Evolutionary conservation across 208 protist species (phyloP).

Genomic region (Wallacemonas sp.): DNA sequence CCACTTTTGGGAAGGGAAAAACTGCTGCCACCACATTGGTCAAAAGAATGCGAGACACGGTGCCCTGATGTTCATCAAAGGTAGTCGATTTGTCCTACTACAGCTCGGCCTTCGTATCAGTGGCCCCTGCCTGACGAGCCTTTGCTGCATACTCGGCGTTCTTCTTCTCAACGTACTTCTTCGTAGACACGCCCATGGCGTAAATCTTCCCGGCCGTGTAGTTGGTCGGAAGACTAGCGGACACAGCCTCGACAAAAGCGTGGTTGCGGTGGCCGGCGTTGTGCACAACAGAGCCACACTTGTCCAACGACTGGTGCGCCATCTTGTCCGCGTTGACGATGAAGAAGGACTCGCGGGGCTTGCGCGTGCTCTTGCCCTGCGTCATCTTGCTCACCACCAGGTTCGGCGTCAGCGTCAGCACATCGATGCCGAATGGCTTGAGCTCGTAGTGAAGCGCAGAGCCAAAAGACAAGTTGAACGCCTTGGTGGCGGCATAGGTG

Average conservation of each 20-base stretch:
- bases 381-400: slow-evolving; percentile 85
- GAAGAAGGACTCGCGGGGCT: slow-evolving; percentile 69
- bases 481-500: slow-evolving; percentile 89
- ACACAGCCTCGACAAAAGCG: slow-evolving; percentile 41
- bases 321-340: slow-evolving; percentile 65
- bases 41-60: too few species aligned
- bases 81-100: too few species aligned
- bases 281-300: slow-evolving; percentile 45
- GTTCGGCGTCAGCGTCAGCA: slow-evolving; percentile 72
- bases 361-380: slow-evolving; percentile 57
- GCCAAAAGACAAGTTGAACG: slow-evolving; percentile 79
- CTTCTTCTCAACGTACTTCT: slow-evolving; percentile 27
- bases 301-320: slow-evolving; percentile 73
- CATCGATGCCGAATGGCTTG: slow-evolving; percentile 60
- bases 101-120: background rate
- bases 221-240: slow-evolving; percentile 29
- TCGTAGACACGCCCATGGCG: slow-evolving; percentile 38
- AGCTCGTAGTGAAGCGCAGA: slow-evolving; percentile 66
- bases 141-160: slow-evolving; percentile 9
- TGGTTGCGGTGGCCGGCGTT: slow-evolving; percentile 73
- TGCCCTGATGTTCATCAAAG: too few species aligned
- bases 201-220: slow-evolving; percentile 39
- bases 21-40: too few species aligned
- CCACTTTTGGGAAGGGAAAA: too few species aligned
- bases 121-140: background rate